These are phyloP conservation scores for Rhizophora apiculata DNA, from an alignment of 345 rosid species.

Conservation along the genomic window DNA sequence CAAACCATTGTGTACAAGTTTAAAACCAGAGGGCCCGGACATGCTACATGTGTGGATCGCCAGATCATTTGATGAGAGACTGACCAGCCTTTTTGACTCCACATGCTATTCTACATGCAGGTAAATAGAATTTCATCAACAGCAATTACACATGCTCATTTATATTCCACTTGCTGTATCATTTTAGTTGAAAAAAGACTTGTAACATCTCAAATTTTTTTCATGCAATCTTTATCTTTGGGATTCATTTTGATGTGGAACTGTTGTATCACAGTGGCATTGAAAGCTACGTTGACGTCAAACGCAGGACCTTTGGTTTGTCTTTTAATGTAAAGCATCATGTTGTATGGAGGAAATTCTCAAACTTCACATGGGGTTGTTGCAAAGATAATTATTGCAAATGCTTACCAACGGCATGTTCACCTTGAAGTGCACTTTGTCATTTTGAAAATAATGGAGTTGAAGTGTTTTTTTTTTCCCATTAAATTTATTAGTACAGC, in stretches of 20 bases:
- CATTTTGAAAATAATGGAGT: too few species aligned
- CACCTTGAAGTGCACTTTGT: neutral
- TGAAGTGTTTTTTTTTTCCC: too few species aligned
- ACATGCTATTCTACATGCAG: slow-evolving; percentile 33
- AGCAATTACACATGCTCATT: neutral
- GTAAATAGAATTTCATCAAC: slow-evolving; percentile 16
- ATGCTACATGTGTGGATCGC: slow-evolving; percentile 53
- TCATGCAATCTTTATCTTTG: neutral
- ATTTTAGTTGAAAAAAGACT: too few species aligned
- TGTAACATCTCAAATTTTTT: too few species aligned
- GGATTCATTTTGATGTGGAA: neutral
- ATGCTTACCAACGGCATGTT: neutral
- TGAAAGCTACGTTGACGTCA: neutral
- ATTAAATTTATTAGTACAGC: neutral
- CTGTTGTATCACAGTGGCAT: neutral
- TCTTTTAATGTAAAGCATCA: neutral
- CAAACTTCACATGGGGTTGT: neutral
- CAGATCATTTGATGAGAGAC: slow-evolving; percentile 45
- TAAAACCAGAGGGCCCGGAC: slow-evolving; percentile 35
- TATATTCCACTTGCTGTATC: too few species aligned
- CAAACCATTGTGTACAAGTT: slow-evolving; percentile 12
- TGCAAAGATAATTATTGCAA: neutral
- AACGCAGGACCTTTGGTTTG: neutral
- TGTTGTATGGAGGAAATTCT: neutral
- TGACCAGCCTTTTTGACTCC: slow-evolving; percentile 38